phyloP scores from a whole-genome alignment of 1,284 basidiomycete species.

The Puccinia triticina region DNA sequence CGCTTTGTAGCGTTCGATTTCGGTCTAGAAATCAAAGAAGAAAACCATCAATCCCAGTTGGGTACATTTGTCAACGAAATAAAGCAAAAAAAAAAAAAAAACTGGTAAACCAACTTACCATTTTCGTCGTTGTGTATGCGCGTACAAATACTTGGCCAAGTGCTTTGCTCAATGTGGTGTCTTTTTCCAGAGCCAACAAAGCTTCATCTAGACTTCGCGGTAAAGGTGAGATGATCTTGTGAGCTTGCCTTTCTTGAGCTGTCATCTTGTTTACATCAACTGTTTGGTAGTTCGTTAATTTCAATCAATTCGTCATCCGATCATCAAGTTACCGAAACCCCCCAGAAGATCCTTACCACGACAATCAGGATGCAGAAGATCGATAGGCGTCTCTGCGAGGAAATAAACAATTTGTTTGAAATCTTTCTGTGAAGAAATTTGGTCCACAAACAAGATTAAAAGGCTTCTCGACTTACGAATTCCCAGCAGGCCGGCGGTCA shows the following conservation, averaged over 20 bases:
- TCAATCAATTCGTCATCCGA: neutral
- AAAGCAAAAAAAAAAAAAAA: neutral
- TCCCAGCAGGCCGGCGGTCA: constrained; percentile 47
- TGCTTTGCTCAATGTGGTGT: constrained; percentile 42
- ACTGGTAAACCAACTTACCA: neutral
- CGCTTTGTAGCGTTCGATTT: constrained; percentile 44
- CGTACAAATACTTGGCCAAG: constrained; percentile 48
- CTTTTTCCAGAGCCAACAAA: constrained; percentile 39
- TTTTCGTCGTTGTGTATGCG: constrained; percentile 44
- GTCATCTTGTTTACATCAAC: constrained; percentile 48
- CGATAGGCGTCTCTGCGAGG: constrained; percentile 32
- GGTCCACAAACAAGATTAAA: neutral
- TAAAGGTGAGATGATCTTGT: constrained; percentile 38
- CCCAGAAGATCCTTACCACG: constrained; percentile 25
- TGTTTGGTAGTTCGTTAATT: neutral
- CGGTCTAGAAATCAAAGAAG: constrained; percentile 1
- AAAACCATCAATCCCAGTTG: neutral
- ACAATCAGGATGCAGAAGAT: constrained; percentile 40
- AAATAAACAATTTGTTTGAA: neutral
- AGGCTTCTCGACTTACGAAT: constrained; percentile 27
- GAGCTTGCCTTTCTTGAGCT: constrained; percentile 34
- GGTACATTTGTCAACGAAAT: neutral
- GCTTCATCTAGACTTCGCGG: constrained; percentile 44
- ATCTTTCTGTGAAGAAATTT: no score
- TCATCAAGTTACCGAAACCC: neutral